These are phyloP conservation scores for Bonia amplexicaulis DNA, from an alignment of 176 grass and related monocot species.

Conservation along the genomic window DNA sequence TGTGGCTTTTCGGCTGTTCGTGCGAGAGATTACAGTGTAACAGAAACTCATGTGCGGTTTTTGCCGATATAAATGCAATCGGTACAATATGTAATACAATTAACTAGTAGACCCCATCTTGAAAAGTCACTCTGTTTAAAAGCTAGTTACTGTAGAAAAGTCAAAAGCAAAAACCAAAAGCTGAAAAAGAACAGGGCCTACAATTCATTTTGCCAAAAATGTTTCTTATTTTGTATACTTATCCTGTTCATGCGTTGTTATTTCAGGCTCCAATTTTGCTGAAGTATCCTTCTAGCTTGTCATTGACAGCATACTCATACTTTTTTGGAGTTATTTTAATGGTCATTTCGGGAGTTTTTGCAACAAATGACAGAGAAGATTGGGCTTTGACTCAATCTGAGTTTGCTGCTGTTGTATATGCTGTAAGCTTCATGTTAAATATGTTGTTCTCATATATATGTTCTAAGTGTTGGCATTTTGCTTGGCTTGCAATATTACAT, in stretches of 20 bases:
- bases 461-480: not conserved
- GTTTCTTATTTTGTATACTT: conserved; percentile 20
- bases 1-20: too few relatives aligned
- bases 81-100: too few relatives aligned
- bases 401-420: conserved; percentile 74
- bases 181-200: too few relatives aligned
- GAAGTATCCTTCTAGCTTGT: conserved; percentile 73
- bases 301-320: conserved; percentile 82
- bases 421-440: conserved; percentile 55
- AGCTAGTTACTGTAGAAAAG: too few relatives aligned
- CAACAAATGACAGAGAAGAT: conserved; percentile 44
- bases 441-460: not conserved
- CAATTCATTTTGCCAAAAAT: not conserved
- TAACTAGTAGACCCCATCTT: too few relatives aligned
- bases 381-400: conserved; percentile 78
- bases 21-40: too few relatives aligned
- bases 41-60: too few relatives aligned
- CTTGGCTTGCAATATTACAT: not conserved
- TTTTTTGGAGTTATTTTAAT: conserved; percentile 80
- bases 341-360: conserved; percentile 64
- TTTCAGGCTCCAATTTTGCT: conserved; percentile 81
- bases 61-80: too few relatives aligned
- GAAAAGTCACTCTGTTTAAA: too few relatives aligned
- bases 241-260: not conserved
- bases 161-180: too few relatives aligned